Evolutionary conservation across 2,329 filamentous ascomycete species (phyloP), one percentile per base, ranked within the genome.

Genomic region (Aspergillus hortae): DNA sequence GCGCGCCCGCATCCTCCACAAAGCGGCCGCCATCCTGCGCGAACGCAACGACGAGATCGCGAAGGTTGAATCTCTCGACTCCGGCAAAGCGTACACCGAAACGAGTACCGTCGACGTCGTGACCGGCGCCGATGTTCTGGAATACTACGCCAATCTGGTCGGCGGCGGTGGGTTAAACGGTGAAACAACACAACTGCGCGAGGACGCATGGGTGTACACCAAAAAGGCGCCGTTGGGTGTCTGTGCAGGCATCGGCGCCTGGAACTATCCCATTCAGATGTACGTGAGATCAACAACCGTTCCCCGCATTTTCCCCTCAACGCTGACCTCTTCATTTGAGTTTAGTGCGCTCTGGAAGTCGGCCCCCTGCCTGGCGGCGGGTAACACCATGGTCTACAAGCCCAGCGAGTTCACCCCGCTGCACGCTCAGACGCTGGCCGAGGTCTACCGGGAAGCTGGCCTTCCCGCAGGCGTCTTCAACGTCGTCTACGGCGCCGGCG

Each of bases 221-320:
- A 86, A 84, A 64, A 92, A 94, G 68, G 87, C 89, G 61, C 81
- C 90, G 4, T 76, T 95, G 15, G 90, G 90, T 23, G 89, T 94
- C 12, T 95, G 90, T 68, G 90, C 83, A 12, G 90, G 89, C 52
- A 95, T 95, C 59, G 90, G 90, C 50, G 90, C 90, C 12, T 95
- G 90, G 90, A 95, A 95, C 73, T 95, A 95, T 67, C 90, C 90
- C 11, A 88, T 95, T 58, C 90, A 95, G 70, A 95, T 95, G 71
- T 77, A 64, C 52, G 68, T 23, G 19, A 10, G 9, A 41, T 19
- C 35, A n/a, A 14, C 17, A 17, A 17, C 40, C 19, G 5, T 11
- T n/a, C 25, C 12, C 30, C 35, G 14, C 35, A n/a, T 17, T 38
- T 23, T 3, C 21, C 3, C n/a, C 15, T 5, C 23, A n/a, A 10